phyloP scores from a whole-genome alignment of 805 yeast genomes.

The Scheffersomyces spartinae region DNA sequence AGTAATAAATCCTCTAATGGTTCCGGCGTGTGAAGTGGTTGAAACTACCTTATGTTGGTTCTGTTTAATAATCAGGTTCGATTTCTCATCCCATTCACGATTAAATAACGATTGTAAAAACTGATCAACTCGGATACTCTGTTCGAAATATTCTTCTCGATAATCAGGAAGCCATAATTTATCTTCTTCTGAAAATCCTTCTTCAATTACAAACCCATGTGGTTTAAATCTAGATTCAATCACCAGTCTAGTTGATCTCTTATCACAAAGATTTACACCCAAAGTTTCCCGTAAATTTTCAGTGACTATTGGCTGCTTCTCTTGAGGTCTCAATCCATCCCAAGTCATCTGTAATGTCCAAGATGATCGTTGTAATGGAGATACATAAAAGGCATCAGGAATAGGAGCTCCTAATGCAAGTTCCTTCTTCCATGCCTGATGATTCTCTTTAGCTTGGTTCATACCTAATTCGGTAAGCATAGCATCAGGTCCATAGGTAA shows the following conservation, averaged over 20 bases:
- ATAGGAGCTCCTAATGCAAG: constrained; percentile 37
- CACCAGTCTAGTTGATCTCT: constrained; percentile 30
- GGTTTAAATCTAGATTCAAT: constrained; percentile 27
- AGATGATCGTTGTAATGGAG: constrained; percentile 57
- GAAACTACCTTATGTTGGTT: constrained; percentile 24
- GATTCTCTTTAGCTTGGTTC: constrained; percentile 41
- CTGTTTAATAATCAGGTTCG: constrained; percentile 7
- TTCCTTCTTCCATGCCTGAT: constrained; percentile 32
- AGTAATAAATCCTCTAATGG: constrained; percentile 39
- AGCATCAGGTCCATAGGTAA: constrained; percentile 52
- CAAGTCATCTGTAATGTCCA: constrained; percentile 44
- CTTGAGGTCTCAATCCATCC: constrained; percentile 21
- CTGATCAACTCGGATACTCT: constrained; percentile 34
- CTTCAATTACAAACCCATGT: constrained; percentile 33
- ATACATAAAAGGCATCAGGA: constrained; percentile 45
- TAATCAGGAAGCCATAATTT: constrained; percentile 28
- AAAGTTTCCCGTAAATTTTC: constrained; percentile 51
- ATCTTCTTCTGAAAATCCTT: constrained; percentile 39
- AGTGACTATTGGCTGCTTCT: constrained; percentile 14
- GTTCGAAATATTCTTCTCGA: constrained; percentile 40
- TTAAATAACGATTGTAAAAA: constrained; percentile 23
- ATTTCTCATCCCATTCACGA: constrained; percentile 4
- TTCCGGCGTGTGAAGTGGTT: constrained; percentile 52
- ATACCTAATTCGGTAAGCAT: constrained; percentile 43
- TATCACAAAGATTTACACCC: constrained; percentile 51